Evolutionary conservation across 352 stramenopile genomes (phyloP).

Genomic region (Lagenidium sp.): DNA sequence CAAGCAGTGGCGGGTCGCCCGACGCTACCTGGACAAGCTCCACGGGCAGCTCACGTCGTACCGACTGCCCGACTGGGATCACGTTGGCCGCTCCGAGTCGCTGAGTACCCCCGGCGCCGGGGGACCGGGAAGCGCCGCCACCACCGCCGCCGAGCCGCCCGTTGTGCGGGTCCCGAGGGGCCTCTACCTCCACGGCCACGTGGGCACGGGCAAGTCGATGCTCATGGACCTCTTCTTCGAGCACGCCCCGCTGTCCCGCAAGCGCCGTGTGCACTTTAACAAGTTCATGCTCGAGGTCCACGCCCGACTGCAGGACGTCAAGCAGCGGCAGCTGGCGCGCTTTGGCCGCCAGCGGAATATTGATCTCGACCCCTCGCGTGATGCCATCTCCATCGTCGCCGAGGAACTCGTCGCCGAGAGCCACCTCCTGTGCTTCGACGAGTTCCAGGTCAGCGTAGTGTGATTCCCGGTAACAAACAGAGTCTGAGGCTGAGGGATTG

Average conservation of each 20-base stretch:
- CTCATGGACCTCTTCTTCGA: slow-evolving; percentile 95
- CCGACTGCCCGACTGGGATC: slow-evolving; percentile 13
- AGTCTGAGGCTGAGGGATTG: no score
- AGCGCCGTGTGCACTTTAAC: slow-evolving; percentile 95
- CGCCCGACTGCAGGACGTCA: slow-evolving; percentile 83
- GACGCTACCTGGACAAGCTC: slow-evolving; percentile 52
- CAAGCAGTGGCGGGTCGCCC: slow-evolving; percentile 11
- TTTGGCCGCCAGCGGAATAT: slow-evolving; percentile 86
- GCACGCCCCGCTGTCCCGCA: slow-evolving; percentile 40
- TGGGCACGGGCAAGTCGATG: slow-evolving; percentile 96
- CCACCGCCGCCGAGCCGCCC: neutral
- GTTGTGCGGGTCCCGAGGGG: slow-evolving; percentile 64
- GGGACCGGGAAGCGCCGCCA: no score
- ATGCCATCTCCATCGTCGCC: slow-evolving; percentile 77
- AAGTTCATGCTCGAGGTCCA: slow-evolving; percentile 97
- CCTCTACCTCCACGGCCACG: slow-evolving; percentile 92
- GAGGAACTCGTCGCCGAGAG: slow-evolving; percentile 80
- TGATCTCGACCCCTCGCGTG: slow-evolving; percentile 52
- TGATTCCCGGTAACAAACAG: no score
- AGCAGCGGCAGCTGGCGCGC: slow-evolving; percentile 73
- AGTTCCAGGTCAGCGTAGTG: slow-evolving; percentile 95
- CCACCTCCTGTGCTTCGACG: slow-evolving; percentile 95
- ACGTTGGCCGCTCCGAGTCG: no score
- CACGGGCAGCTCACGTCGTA: slow-evolving; percentile 44
- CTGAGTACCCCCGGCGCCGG: no score